Evolutionary conservation across 495 filamentous ascomycete species (phyloP).

Genomic region (Talaromyces stipitatus): DNA sequence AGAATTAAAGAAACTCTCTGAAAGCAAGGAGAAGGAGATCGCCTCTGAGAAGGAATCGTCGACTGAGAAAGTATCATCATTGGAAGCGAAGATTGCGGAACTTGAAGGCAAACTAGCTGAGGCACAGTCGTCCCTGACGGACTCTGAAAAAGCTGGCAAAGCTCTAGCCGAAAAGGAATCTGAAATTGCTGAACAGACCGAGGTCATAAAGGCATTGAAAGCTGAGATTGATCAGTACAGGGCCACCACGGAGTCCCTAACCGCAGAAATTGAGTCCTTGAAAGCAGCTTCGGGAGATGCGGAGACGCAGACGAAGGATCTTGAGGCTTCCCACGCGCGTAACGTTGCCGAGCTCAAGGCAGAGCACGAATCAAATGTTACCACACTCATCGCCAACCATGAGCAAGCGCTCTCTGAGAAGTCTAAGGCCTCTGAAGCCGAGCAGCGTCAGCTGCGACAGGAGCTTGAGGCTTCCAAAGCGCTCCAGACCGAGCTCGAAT

Average conservation of each 20-base stretch:
- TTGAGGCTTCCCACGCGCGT: conserved; percentile 31
- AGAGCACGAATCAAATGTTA: conserved; percentile 28
- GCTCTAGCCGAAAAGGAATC: conserved; percentile 31
- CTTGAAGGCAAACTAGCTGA: conserved; percentile 32
- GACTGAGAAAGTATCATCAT: conserved; percentile 18
- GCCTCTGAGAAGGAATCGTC: conserved; percentile 34
- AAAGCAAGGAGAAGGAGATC: conserved; percentile 34
- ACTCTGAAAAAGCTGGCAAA: conserved; percentile 17
- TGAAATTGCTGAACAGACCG: conserved; percentile 29
- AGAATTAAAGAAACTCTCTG: conserved; percentile 31
- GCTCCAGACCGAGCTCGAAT: conserved; percentile 19
- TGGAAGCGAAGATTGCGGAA: conserved; percentile 31
- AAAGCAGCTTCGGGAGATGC: conserved; percentile 23
- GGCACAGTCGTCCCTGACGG: conserved; percentile 25
- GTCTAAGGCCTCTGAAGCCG: conserved; percentile 26
- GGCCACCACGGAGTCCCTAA: conserved; percentile 24
- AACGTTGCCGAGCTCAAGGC: conserved; percentile 26
- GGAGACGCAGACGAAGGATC: conserved; percentile 28
- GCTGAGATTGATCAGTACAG: conserved; percentile 30
- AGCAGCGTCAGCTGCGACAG: conserved; percentile 28
- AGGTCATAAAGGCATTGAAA: conserved; percentile 27
- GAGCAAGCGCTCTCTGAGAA: conserved; percentile 28
- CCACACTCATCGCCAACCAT: conserved; percentile 23
- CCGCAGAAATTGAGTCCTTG: conserved; percentile 25
- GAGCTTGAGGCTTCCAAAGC: conserved; percentile 28